Evolutionary conservation across 2,329 filamentous ascomycete genomes (phyloP).

Genomic region (Chrysoporthe austroafricana): DNA sequence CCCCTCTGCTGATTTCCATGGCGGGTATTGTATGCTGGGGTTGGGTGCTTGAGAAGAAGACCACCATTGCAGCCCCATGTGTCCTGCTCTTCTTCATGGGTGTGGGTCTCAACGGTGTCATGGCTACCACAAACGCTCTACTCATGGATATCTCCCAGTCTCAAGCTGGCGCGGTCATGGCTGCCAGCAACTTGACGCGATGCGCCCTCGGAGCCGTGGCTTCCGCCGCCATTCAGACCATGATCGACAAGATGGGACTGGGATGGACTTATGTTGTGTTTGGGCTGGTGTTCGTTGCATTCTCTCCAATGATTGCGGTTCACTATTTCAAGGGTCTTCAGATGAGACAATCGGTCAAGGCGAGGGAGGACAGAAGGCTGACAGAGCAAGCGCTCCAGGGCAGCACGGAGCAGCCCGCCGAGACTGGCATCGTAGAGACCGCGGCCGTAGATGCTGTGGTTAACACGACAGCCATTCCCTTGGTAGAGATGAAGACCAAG

Average conservation of each 20-base stretch:
- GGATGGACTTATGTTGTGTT: slow-evolving; percentile 21
- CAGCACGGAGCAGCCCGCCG: neutral
- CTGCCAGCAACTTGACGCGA: slow-evolving; percentile 19
- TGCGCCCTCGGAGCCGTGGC: slow-evolving; percentile 18
- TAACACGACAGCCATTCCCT: slow-evolving; percentile 4
- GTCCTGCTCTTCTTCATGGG: slow-evolving; percentile 45
- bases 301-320: slow-evolving; percentile 14
- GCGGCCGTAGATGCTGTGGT: slow-evolving; percentile 9
- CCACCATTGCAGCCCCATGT: slow-evolving; percentile 45
- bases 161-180: slow-evolving; percentile 16
- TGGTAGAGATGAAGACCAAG: slow-evolving; percentile 16
- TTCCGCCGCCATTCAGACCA: slow-evolving; percentile 14
- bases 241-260: slow-evolving; percentile 22
- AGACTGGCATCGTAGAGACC: neutral
- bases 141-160: slow-evolving; percentile 21
- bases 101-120: slow-evolving; percentile 28
- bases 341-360: slow-evolving; percentile 14
- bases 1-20: slow-evolving; percentile 48
- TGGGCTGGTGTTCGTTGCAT: slow-evolving; percentile 9
- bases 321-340: slow-evolving; percentile 18
- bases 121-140: slow-evolving; percentile 19
- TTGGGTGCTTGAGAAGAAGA: slow-evolving; percentile 45
- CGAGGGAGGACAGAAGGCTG: slow-evolving; percentile 2
- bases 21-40: slow-evolving; percentile 47
- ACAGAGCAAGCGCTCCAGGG: neutral